Evolutionary conservation across 768 basidiomycete species (phyloP).

Genomic region (Kwoniella heveanensis): DNA sequence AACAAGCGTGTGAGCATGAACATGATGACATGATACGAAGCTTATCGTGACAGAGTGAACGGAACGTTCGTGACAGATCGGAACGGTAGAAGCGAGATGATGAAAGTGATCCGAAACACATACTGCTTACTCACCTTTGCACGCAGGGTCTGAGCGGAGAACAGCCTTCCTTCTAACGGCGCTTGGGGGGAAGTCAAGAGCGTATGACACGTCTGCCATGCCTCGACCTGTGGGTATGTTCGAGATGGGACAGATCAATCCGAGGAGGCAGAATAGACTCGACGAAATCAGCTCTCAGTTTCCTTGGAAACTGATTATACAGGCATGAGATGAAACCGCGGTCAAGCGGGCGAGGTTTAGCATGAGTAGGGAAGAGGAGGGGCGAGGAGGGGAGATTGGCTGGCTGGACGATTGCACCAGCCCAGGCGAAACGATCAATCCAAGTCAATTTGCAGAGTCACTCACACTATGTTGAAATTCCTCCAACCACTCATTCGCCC

Average conservation of each 20-base stretch:
- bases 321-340: too few species aligned
- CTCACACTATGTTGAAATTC: constrained; percentile 99
- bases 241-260: too few species aligned
- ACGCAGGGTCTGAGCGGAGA: constrained; percentile 95
- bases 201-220: constrained; percentile 93
- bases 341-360: too few species aligned
- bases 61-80: background rate
- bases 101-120: too few species aligned
- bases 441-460: constrained; percentile 48
- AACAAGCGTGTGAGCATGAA: background rate
- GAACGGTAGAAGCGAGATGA: too few species aligned
- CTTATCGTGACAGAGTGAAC: too few species aligned
- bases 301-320: too few species aligned
- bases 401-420: too few species aligned
- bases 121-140: constrained; percentile 86
- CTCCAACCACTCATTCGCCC: constrained; percentile 92
- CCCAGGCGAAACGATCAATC: background rate
- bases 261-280: too few species aligned
- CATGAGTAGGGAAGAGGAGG: too few species aligned
- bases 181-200: constrained; percentile 79
- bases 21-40: background rate
- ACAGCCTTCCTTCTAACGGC: constrained; percentile 78
- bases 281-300: too few species aligned
- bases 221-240: constrained; percentile 95
- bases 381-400: too few species aligned